phyloP scores from a whole-genome alignment of 2,329 filamentous ascomycete genomes.

The Rutstroemia sp. region DNA sequence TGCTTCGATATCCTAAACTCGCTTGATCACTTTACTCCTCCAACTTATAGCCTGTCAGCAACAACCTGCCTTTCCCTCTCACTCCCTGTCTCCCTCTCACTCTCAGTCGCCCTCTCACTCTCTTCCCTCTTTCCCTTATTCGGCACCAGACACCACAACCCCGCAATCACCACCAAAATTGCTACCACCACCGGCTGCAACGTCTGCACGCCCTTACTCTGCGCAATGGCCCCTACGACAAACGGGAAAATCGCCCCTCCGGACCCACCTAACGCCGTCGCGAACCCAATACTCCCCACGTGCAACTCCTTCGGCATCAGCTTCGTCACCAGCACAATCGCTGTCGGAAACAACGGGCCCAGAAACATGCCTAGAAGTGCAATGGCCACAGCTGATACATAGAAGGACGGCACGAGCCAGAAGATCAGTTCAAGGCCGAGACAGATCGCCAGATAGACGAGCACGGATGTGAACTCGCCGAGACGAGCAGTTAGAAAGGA shows the following conservation, averaged over 20 bases:
- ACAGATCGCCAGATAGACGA: conserved; percentile 55
- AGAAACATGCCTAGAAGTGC: conserved; percentile 71
- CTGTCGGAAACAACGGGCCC: conserved; percentile 71
- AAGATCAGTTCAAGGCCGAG: conserved; percentile 64
- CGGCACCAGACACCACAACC: conserved; percentile 39
- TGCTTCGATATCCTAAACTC: no score
- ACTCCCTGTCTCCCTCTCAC: conserved; percentile 8
- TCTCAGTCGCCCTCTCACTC: conserved; percentile 12
- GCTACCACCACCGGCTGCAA: conserved; percentile 49
- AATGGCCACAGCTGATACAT: conserved; percentile 65
- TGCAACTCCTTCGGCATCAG: conserved; percentile 67
- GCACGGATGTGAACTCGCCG: conserved; percentile 64
- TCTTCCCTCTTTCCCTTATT: conserved; percentile 23
- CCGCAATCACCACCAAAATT: conserved; percentile 39
- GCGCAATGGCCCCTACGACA: conserved; percentile 60
- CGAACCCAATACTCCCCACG: conserved; percentile 72
- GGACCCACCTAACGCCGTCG: conserved; percentile 67
- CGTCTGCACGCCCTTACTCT: conserved; percentile 47
- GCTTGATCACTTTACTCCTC: no score
- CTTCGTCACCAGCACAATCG: conserved; percentile 66
- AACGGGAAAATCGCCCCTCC: conserved; percentile 56
- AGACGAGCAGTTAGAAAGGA: conserved; percentile 71
- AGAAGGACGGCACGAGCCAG: conserved; percentile 74
- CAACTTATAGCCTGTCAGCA: no score
- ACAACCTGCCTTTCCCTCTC: neutral